Evolutionary conservation across 495 filamentous ascomycete genomes (phyloP), one percentile per base, ranked within the genome.

Genomic region (Neurospora discreta): DNA sequence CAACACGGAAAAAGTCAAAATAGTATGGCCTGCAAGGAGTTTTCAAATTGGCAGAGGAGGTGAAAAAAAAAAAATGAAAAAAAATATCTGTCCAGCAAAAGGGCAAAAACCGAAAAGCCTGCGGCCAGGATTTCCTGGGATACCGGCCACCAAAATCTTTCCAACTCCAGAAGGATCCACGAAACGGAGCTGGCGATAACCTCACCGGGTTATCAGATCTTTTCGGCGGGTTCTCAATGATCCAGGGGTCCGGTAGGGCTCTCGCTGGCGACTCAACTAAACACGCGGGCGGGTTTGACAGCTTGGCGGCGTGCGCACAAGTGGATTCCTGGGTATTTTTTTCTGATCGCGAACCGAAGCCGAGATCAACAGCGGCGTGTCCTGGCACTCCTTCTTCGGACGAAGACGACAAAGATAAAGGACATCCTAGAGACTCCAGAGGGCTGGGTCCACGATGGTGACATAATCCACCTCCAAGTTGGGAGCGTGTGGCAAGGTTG

Each of bases 121-220:
- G 75, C 68, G 74, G 76, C 77, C 76, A 74, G 78, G 78, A 75
- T 77, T 65, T 71, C 75, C 77, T 75, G 74, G 72, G 73, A 76
- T 74, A 60, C 46, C 26, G 78, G 73, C 71, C 71, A 74, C 73
- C 75, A 77, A 78, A 75, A 72, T 70, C 71, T 75, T 68, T 74
- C 72, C 72, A 77, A 72, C 71, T 73, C 68, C 73, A 74, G 67
- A 70, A 73, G 76, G 76, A 73, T 78, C 78, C 78, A 80, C 78
- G 78, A 75, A 69, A 72, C 52, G 52, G 52, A 65, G 52, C 52
- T 76, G 77, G 75, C 70, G 77, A 76, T 74, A 72, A 71, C 78
- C 75, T 80, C 77, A 74, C 76, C 73, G 73, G 78, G 72, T 76
- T 78, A 72, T 75, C 52, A 26, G 52, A 65, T 65, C 73, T 75